Evolutionary conservation across 2,329 filamentous ascomycete genomes (phyloP).

Genomic region (Daldinia eschscholtzii): DNA sequence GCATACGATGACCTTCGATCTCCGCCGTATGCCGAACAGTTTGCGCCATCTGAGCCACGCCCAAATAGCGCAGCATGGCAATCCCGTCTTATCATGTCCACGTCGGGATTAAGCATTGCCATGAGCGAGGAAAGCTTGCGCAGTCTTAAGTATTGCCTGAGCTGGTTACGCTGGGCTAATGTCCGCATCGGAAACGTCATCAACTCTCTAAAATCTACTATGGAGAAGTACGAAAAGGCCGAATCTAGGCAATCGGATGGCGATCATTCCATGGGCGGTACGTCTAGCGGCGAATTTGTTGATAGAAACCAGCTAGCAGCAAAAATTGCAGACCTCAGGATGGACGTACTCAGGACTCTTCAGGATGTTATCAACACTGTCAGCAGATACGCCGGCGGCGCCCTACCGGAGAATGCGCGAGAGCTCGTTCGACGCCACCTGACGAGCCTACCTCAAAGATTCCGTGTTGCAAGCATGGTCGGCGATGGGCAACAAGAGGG

Average conservation of each 20-base stretch:
- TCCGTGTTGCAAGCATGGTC: slow-evolving; percentile 76
- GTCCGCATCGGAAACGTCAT: slow-evolving; percentile 83
- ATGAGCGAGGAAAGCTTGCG: slow-evolving; percentile 90
- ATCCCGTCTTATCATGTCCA: slow-evolving; percentile 87
- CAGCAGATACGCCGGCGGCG: slow-evolving; percentile 90
- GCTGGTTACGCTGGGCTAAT: slow-evolving; percentile 84
- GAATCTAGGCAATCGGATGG: slow-evolving; percentile 43
- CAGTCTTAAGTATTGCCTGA: slow-evolving; percentile 86
- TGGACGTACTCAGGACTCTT: slow-evolving; percentile 81
- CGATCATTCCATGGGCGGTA: slow-evolving; percentile 47
- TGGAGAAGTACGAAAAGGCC: slow-evolving; percentile 83
- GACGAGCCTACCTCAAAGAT: slow-evolving; percentile 85
- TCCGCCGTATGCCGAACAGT: slow-evolving; percentile 77
- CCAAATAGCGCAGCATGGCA: slow-evolving; percentile 70
- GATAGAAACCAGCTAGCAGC: slow-evolving; percentile 66
- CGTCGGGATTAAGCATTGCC: slow-evolving; percentile 88
- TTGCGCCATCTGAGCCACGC: slow-evolving; percentile 52
- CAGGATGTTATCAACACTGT: slow-evolving; percentile 87
- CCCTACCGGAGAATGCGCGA: slow-evolving; percentile 88
- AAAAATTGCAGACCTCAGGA: slow-evolving; percentile 75
- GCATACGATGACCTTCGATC: slow-evolving; percentile 85
- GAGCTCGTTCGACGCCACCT: slow-evolving; percentile 86
- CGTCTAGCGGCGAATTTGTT: slow-evolving; percentile 49
- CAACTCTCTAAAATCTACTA: slow-evolving; percentile 76
- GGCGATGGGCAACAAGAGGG: slow-evolving; percentile 51